These are phyloP conservation scores for Angomonas deanei DNA, from an alignment of 208 protist species.

Conservation along the genomic window DNA sequence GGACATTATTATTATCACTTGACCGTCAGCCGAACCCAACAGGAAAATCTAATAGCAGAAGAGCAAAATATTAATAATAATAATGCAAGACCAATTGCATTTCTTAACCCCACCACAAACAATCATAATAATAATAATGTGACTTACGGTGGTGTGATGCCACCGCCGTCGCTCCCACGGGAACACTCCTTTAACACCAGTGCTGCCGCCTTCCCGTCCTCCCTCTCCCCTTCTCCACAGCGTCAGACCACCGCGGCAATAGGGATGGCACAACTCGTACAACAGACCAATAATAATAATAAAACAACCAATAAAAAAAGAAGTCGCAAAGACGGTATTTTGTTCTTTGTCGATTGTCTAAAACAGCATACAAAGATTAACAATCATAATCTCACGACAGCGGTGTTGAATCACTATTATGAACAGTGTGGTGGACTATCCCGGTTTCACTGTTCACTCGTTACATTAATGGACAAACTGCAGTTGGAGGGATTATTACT, in stretches of 20 bases:
- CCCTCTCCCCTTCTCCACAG: background rate
- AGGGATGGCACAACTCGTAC: background rate
- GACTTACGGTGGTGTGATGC: too few relatives aligned
- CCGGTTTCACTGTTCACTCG: too few relatives aligned
- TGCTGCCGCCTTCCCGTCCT: background rate
- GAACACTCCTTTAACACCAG: background rate
- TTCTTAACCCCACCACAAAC: too few relatives aligned
- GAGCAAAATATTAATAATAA: too few relatives aligned
- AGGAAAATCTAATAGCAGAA: background rate
- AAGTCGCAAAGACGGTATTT: background rate
- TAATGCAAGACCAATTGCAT: too few relatives aligned
- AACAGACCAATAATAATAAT: background rate
- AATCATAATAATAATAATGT: too few relatives aligned
- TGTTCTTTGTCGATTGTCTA: slow-evolving; percentile 7
- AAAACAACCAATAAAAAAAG: background rate
- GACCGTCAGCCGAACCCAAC: too few relatives aligned
- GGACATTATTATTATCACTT: background rate
- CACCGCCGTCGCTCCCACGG: background rate
- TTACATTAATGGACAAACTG: background rate
- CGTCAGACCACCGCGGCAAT: background rate
- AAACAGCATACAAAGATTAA: background rate
- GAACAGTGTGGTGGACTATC: background rate
- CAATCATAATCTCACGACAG: background rate
- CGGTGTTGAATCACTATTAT: background rate
- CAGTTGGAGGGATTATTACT: slow-evolving; percentile 5